Evolutionary conservation across 768 basidiomycete genomes (phyloP).

Genomic region (Boletus subparvulus): DNA sequence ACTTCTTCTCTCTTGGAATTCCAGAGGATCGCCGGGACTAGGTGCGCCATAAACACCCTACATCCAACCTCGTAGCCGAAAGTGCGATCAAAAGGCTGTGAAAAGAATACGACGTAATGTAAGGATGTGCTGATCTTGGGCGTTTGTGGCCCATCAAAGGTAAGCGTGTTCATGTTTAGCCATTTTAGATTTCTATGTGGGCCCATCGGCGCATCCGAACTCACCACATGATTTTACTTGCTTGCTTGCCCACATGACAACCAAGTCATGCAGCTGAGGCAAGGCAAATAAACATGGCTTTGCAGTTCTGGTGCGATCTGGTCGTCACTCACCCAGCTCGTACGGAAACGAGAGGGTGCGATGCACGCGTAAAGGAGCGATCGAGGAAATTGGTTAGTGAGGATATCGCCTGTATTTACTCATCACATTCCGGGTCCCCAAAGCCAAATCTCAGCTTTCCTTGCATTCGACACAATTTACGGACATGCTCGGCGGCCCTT

Average conservation of each 20-base stretch:
- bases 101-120: not conserved
- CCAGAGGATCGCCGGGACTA: not conserved
- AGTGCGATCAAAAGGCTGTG: not conserved
- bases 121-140: not conserved
- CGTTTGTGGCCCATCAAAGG: not conserved
- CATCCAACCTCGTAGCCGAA: not conserved
- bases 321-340: not conserved
- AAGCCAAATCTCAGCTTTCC: not conserved
- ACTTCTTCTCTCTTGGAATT: not conserved
- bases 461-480: not conserved
- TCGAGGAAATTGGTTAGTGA: not conserved
- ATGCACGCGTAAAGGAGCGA: not conserved
- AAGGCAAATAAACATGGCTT: not conserved
- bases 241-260: not conserved
- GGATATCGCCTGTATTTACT: not conserved
- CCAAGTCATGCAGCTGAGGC: not conserved
- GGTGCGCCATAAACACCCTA: not conserved
- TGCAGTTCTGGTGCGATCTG: not conserved
- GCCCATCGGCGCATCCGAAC: not conserved
- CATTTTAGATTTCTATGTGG: not conserved
- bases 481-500: not conserved
- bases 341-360: not conserved
- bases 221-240: not conserved
- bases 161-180: not conserved
- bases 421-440: not conserved